Evolutionary conservation across 2,329 filamentous ascomycete species (phyloP).

Genomic region (Cladosporium oxysporum): DNA sequence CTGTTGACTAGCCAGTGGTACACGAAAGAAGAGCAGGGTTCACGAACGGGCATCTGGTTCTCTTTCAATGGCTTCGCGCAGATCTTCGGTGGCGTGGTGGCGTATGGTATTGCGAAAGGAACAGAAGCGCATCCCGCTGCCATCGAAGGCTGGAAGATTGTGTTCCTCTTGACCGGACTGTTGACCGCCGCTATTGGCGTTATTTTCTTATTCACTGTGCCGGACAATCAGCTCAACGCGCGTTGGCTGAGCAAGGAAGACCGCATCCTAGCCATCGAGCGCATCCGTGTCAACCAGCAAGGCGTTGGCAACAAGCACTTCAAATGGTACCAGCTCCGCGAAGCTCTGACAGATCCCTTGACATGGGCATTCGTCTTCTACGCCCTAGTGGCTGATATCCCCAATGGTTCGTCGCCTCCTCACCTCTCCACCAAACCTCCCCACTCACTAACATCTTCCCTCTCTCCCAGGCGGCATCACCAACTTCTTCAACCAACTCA

Average conservation of each 20-base stretch:
- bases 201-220: conserved; percentile 50
- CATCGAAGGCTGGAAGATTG: conserved; percentile 62
- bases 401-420: conserved; percentile 48
- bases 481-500: conserved; percentile 64
- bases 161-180: conserved; percentile 50
- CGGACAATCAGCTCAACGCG: conserved; percentile 63
- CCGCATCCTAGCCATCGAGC: conserved; percentile 66
- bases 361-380: conserved; percentile 63
- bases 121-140: conserved; percentile 55
- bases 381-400: conserved; percentile 58
- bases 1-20: conserved; percentile 73
- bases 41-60: conserved; percentile 67
- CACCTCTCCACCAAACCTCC: not conserved
- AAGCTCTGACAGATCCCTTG: conserved; percentile 59
- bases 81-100: conserved; percentile 63
- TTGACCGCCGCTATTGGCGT: conserved; percentile 45
- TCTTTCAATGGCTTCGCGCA: conserved; percentile 66
- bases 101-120: conserved; percentile 64
- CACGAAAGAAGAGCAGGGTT: conserved; percentile 67
- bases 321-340: conserved; percentile 59
- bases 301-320: conserved; percentile 62
- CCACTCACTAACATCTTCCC: not conserved
- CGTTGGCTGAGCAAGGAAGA: conserved; percentile 67
- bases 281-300: conserved; percentile 73
- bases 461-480: conserved; percentile 49